Conservation (phyloP, 129 eudicot species). For the Cynara cardunculus region DNA sequence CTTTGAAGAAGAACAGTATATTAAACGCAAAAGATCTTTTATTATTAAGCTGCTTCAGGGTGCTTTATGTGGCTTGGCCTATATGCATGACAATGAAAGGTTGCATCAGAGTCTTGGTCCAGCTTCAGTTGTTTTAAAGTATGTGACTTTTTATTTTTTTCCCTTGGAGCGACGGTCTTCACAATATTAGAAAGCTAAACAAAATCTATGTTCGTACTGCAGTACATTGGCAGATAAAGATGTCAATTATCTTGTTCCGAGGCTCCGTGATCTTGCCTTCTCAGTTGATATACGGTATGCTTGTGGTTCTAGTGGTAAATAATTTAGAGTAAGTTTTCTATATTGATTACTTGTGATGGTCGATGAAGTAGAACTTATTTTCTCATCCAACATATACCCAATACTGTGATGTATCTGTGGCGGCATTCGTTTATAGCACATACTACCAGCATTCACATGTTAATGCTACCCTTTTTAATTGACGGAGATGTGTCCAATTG, state of each 20-base stretch:
- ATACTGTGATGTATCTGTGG: background rate
- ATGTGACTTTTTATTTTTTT: conserved; percentile 13
- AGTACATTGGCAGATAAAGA: conserved; percentile 88
- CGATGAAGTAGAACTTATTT: background rate
- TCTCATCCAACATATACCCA: background rate
- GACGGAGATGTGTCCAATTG: background rate
- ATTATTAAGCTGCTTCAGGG: conserved; percentile 76
- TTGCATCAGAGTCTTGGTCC: conserved; percentile 98
- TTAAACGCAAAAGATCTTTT: conserved; percentile 65
- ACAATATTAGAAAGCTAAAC: background rate
- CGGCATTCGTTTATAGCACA: background rate
- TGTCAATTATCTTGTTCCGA: conserved; percentile 67
- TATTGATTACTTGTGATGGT: background rate
- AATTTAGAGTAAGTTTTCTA: background rate
- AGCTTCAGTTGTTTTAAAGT: conserved; percentile 89
- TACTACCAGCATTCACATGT: background rate
- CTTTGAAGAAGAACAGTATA: conserved; percentile 49
- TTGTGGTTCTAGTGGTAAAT: background rate
- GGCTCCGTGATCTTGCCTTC: conserved; percentile 94
- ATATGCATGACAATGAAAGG: conserved; percentile 86
- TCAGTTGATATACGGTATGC: conserved; percentile 81
- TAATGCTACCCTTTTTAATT: background rate
- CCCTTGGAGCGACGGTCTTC: background rate
- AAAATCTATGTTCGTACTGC: conserved; percentile 11
- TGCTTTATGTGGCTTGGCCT: conserved; percentile 66